phyloP scores from a whole-genome alignment of 495 filamentous ascomycete species.

The Extremus antarcticus region DNA sequence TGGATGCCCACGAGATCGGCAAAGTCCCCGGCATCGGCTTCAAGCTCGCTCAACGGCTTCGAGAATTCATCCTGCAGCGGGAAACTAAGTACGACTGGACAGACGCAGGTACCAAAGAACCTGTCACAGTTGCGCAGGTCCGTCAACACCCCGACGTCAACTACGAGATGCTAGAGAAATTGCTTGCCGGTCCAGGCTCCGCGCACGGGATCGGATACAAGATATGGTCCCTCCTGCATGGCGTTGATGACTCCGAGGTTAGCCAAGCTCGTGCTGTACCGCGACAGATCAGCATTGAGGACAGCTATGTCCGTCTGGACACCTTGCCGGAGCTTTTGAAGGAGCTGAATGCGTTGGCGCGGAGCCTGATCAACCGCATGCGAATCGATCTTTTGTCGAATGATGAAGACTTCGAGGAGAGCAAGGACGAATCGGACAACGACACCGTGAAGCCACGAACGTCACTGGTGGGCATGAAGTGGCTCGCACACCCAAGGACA shows the following conservation, averaged over 20 bases:
- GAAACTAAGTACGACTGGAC: constrained; percentile 33
- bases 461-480: constrained; percentile 30
- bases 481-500: constrained; percentile 60
- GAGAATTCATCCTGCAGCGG: constrained; percentile 45
- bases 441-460: background rate
- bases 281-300: constrained; percentile 87
- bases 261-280: constrained; percentile 60
- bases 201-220: constrained; percentile 57
- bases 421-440: constrained; percentile 6
- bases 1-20: constrained; percentile 67
- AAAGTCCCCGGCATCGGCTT: constrained; percentile 80
- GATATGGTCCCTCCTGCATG: constrained; percentile 51
- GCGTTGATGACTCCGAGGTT: constrained; percentile 55
- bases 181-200: constrained; percentile 58
- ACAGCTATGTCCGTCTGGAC: constrained; percentile 66
- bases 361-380: constrained; percentile 69
- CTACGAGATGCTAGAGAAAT: constrained; percentile 45
- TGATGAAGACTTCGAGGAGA: constrained; percentile 21
- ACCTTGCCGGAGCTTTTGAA: constrained; percentile 47
- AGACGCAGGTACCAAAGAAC: constrained; percentile 40
- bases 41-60: constrained; percentile 61
- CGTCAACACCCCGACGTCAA: constrained; percentile 50
- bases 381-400: constrained; percentile 54
- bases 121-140: constrained; percentile 55
- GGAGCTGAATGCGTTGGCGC: constrained; percentile 52